Conservation (phyloP, 2,329 filamentous ascomycete genomes). For the Fusarium solani-melongenae region DNA sequence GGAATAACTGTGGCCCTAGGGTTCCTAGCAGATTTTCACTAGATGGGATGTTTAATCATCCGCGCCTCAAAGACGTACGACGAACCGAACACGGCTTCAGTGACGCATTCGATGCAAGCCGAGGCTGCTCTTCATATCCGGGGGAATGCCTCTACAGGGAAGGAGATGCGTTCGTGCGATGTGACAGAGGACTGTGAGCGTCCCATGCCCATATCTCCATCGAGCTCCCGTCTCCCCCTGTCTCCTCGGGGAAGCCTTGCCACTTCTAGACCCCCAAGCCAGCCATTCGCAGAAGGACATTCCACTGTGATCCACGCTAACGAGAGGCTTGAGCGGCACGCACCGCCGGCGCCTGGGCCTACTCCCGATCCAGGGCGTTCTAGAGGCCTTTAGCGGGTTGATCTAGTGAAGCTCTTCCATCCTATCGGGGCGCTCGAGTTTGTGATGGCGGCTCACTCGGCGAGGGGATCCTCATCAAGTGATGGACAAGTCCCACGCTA, state of each 20-base stretch:
- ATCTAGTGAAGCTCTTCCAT: conserved; percentile 5
- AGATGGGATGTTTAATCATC: background rate
- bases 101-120: background rate
- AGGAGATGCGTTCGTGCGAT: background rate
- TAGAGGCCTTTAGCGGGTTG: background rate
- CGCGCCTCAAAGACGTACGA: background rate
- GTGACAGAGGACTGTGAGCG: background rate
- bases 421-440: background rate
- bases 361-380: background rate
- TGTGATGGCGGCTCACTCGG: background rate
- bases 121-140: background rate
- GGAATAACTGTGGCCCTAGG: conserved; percentile 20
- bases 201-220: background rate
- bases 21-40: background rate
- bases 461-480: background rate
- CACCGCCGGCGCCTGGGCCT: background rate
- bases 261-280: background rate
- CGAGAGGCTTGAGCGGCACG: conserved; percentile 6
- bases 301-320: background rate
- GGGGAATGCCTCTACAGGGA: background rate
- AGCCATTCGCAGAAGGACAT: background rate
- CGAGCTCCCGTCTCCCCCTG: background rate
- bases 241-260: background rate
- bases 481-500: background rate
- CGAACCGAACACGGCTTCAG: background rate